Percentiles rank a stretch among this genome's conserved stretches.
These are phyloP conservation scores for Starmerella gropengiesseri DNA, from an alignment of 805 yeast species.

Conservation along the genomic window DNA sequence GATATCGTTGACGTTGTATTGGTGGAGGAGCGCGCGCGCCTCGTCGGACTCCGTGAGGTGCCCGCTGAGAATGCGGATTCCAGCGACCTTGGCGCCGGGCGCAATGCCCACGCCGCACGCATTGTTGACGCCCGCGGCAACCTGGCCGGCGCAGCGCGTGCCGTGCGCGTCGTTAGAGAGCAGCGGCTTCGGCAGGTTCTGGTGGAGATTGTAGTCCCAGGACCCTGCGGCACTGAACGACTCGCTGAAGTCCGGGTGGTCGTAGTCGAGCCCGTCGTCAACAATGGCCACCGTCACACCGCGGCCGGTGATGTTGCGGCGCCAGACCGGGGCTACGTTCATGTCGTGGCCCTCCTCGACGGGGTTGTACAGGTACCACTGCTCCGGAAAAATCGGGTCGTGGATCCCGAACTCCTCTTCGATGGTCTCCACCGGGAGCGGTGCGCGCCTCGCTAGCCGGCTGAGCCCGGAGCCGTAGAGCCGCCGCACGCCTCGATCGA, in stretches of 20 bases:
- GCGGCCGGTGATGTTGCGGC: constrained; percentile 63
- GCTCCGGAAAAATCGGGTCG: constrained; percentile 75
- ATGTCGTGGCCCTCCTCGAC: constrained; percentile 69
- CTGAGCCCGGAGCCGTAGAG: constrained; percentile 8
- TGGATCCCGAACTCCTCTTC: constrained; percentile 44
- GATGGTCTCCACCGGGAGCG: constrained; percentile 11
- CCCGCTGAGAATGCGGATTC: constrained; percentile 79
- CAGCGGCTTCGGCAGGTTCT: constrained; percentile 66
- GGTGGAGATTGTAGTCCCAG: constrained; percentile 82
- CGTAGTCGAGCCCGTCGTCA: constrained; percentile 88
- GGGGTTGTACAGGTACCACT: constrained; percentile 87
- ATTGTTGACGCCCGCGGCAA: constrained; percentile 72
- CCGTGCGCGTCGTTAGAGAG: constrained; percentile 84
- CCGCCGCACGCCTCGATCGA: constrained; percentile 4
- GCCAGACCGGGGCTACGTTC: constrained; percentile 80
- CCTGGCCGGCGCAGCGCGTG: constrained; percentile 95
- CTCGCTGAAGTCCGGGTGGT: constrained; percentile 56
- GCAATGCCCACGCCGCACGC: constrained; percentile 98
- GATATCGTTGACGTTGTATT: constrained; percentile 74
- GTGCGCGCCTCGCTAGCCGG: constrained; percentile 14
- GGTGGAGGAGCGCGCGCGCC: constrained; percentile 77
- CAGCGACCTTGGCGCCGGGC: constrained; percentile 71
- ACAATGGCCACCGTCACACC: constrained; percentile 80
- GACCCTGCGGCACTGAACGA: constrained; percentile 64
- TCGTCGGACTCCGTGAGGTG: constrained; percentile 75